Evolutionary conservation across 2,329 filamentous ascomycete species (phyloP).

Genomic region (Fusarium nygamai): DNA sequence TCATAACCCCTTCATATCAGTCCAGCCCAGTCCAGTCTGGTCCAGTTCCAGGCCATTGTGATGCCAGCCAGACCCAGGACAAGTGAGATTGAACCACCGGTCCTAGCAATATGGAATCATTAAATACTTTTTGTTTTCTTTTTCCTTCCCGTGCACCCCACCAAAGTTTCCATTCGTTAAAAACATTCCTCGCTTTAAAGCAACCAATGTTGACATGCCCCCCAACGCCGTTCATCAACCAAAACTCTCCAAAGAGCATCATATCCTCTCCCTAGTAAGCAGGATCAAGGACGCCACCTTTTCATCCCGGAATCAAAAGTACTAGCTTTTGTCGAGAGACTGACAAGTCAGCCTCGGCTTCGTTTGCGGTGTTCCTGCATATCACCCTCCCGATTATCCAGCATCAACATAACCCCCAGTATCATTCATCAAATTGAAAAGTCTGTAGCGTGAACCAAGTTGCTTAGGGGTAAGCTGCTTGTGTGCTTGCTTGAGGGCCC

Average conservation of each 20-base stretch:
- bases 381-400: background rate
- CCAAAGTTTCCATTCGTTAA: constrained; percentile 24
- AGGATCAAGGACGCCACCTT: background rate
- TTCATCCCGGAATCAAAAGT: constrained; percentile 6
- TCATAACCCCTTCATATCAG: constrained; percentile 20
- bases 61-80: constrained; percentile 6
- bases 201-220: constrained; percentile 25
- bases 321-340: background rate
- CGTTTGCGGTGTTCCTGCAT: background rate
- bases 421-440: constrained; percentile 27
- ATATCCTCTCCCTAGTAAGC: constrained; percentile 13
- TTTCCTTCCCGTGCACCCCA: constrained; percentile 3
- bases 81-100: constrained; percentile 17
- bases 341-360: background rate
- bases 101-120: constrained; percentile 20
- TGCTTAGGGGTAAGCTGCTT: constrained; percentile 46
- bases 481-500: constrained; percentile 32
- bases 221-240: constrained; percentile 37
- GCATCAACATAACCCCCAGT: constrained; percentile 29
- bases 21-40: background rate
- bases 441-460: constrained; percentile 16
- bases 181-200: constrained; percentile 35
- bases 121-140: constrained; percentile 36
- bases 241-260: constrained; percentile 25
- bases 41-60: constrained; percentile 5